Evolutionary conservation across 495 filamentous ascomycete genomes (phyloP), one percentile per base, ranked within the genome.

Genomic region (Alectoria sarmentosa): DNA sequence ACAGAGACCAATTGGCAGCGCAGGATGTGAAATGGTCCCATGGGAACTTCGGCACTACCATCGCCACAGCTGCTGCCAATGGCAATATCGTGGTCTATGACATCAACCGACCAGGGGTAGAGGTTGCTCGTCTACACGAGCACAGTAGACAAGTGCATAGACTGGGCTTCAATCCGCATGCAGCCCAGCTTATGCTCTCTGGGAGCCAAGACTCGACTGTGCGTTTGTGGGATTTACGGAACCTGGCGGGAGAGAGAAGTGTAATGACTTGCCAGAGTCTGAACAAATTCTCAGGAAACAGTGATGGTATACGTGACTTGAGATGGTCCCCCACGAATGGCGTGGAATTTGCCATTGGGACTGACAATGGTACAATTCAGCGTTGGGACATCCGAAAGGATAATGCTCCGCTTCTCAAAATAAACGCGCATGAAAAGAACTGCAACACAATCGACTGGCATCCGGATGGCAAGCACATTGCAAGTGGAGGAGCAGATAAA

Each of bases 371-470:
- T 41, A 81, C 82, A 41, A 82, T 96, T 28, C 84, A 90, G 71
- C 75, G 83, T 62, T 90, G 88, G 88, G 88, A 90, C 72, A 80
- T 81, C 61, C 83, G 86, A 52, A 83, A 84, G 63, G 71, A 75
- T 37, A 84, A 75, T 67, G 79, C 79, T 41, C 81, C 86, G 21
- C 72, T 84, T 64, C 72, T 95, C 60, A 88, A 88, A 69, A 89
- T 96, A 66, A 87, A 88, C 55, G 95, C 91, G 37, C 94, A 98
- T 73, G 83, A 88, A 68, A 88, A 86, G 49, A 82, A 86, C 0
- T 96, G 89, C 70, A 87, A 84, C 63, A 81, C 90, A 7, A 86
- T 98, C 57, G 90, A 96, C 68, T 98, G 95, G 94, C 94, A 98
- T 72, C 91, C 91, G 1, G 93, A 97, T 73, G 94, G 94, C 37